Conservation (phyloP, 768 basidiomycete species). For the Trametes cingulata region DNA sequence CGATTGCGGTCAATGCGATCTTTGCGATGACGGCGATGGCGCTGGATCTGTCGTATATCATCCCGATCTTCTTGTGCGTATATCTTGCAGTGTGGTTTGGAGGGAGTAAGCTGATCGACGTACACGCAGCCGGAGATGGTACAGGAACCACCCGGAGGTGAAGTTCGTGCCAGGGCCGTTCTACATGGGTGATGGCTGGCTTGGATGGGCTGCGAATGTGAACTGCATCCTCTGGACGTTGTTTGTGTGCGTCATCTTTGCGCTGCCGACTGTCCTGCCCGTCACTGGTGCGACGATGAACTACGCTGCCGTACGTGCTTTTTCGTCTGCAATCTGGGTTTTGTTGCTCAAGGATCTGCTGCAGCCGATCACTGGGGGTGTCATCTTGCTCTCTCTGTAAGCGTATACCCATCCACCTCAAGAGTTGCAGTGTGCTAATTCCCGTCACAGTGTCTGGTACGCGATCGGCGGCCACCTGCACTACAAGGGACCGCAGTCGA, state of each 20-base stretch:
- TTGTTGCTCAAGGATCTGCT: not conserved
- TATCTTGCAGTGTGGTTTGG: too few species aligned
- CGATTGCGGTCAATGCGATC: conserved; percentile 76
- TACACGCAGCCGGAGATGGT: conserved; percentile 52
- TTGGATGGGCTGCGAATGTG: conserved; percentile 62
- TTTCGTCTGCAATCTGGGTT: not conserved
- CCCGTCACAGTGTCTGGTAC: conserved; percentile 16
- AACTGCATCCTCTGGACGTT: conserved; percentile 70
- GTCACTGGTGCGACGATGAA: conserved; percentile 78
- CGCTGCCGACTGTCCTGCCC: conserved; percentile 67
- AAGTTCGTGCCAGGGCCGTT: conserved; percentile 85
- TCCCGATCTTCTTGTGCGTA: conserved; percentile 67
- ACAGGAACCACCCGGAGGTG: conserved; percentile 75
- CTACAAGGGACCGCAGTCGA: conserved; percentile 31
- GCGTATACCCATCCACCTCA: conserved; percentile 1
- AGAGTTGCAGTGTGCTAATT: not conserved
- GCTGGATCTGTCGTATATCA: conserved; percentile 77
- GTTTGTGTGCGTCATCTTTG: conserved; percentile 71
- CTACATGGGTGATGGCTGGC: conserved; percentile 71
- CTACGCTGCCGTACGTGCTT: conserved; percentile 63
- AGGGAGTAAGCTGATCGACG: not conserved
- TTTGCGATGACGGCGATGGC: conserved; percentile 82
- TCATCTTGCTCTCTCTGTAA: conserved; percentile 36
- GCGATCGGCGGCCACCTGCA: conserved; percentile 21
- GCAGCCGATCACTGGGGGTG: conserved; percentile 37